Percentiles rank a stretch among this genome's conserved stretches.
Evolutionary conservation across 2,329 filamentous ascomycete genomes (phyloP).

Genomic region (Aspergillus sergii): DNA sequence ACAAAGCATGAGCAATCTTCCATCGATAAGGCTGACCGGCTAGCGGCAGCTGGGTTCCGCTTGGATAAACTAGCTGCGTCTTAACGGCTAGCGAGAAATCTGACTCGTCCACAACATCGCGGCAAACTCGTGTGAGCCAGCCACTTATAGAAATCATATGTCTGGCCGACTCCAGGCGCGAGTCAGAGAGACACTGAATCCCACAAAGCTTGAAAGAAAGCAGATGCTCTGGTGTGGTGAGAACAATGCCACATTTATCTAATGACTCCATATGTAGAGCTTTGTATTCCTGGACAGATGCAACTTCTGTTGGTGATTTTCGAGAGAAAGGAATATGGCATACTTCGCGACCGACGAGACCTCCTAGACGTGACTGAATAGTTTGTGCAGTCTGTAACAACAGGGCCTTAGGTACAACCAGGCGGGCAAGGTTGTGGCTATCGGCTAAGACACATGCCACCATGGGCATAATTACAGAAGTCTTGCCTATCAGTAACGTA

Average conservation of each 20-base stretch:
- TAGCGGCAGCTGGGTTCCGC: constrained; percentile 51
- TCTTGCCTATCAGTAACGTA: constrained; percentile 47
- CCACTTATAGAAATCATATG: constrained; percentile 55
- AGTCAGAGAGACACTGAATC: constrained; percentile 58
- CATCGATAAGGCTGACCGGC: constrained; percentile 60
- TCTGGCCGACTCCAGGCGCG: constrained; percentile 42
- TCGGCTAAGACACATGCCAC: constrained; percentile 60
- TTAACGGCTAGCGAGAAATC: constrained; percentile 58
- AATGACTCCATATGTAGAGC: constrained; percentile 48
- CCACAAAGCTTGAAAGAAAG: constrained; percentile 68
- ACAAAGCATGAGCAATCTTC: constrained; percentile 47
- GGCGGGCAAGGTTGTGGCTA: constrained; percentile 51
- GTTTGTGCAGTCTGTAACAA: constrained; percentile 63
- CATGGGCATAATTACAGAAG: constrained; percentile 70
- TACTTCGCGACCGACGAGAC: constrained; percentile 57
- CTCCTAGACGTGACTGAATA: constrained; percentile 57
- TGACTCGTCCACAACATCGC: constrained; percentile 68
- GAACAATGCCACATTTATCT: constrained; percentile 55
- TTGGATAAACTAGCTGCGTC: constrained; percentile 62
- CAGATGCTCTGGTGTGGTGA: constrained; percentile 65
- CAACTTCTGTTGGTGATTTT: constrained; percentile 36
- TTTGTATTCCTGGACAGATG: constrained; percentile 36
- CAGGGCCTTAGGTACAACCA: constrained; percentile 65
- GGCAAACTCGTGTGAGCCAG: constrained; percentile 52
- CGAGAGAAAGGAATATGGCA: constrained; percentile 64